Evolutionary conservation across 495 filamentous ascomycete genomes (phyloP), one percentile per base, ranked within the genome.

Genomic region (Pseudomonodictys pantanalensis): DNA sequence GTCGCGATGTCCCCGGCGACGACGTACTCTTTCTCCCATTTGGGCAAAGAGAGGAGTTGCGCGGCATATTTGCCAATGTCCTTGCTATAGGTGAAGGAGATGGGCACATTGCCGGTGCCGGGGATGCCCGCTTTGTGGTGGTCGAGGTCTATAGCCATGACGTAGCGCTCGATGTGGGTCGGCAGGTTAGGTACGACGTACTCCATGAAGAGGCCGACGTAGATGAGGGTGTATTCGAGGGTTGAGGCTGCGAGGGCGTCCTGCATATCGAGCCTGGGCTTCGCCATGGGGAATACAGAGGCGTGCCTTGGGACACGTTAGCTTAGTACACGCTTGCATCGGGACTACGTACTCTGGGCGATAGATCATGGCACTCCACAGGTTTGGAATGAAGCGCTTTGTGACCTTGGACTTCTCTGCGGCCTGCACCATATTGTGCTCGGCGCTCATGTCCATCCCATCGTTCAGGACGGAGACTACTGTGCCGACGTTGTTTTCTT

Each of bases 41-140:
- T 53, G 0, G 15, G 7, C 8, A 52, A 22, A 1, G 25, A 2
- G 23, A 53, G 49, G 4, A 43, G 11, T n/a, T 47, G 38, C 20
- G 32, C 57, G 9, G 39, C 49, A 25, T 18, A 60, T 26, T 53
- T 60, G 6, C 38, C 57, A 20, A 60, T 35, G 39, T 60, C 57
- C 4, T 12, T 10, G 1, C 48, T 32, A 26, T 53, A 42, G 18
- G 57, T 60, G 11, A 60, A 39, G 11, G 28, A 8, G 17, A 60
- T 46, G 1, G 47, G 45, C 6, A 32, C 28, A 25, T 60, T 47
- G 8, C 57, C 57, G 7, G 48, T 32, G 3, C 35, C 57, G 17
- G 57, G 48, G 29, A 60, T 52, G 20, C 18, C 48, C 1, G 57
- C 57, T 1, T 35, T 30, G 15, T 49, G 41, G 15, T 38, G 28